phyloP scores from a whole-genome alignment of 2,329 filamentous ascomycete species.

The Emmonsia crescens region DNA sequence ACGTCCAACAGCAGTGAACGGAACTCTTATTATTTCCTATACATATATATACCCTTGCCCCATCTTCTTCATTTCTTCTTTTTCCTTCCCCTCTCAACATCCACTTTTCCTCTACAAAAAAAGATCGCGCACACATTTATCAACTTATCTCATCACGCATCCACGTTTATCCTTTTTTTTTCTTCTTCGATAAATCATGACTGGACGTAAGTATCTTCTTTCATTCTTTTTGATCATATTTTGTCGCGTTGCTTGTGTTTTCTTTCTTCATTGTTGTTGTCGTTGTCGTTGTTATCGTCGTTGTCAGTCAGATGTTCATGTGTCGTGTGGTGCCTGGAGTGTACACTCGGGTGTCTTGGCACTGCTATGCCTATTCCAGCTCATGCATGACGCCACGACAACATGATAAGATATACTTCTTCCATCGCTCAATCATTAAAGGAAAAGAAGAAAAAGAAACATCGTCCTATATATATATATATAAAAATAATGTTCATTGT shows the following conservation, averaged over 20 bases:
- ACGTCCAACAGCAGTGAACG: too few species aligned
- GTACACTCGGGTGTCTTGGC: too few species aligned
- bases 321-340: too few species aligned
- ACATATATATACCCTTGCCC: too few species aligned
- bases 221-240: constrained; percentile 6
- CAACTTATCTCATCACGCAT: constrained; percentile 7
- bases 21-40: too few species aligned
- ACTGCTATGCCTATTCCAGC: neutral
- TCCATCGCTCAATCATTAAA: too few species aligned
- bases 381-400: neutral
- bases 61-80: too few species aligned
- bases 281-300: constrained; percentile 7
- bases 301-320: neutral
- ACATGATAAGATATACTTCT: too few species aligned
- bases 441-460: too few species aligned
- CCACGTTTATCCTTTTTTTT: constrained; percentile 7
- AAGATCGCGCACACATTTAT: neutral
- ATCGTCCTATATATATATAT: too few species aligned
- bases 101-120: neutral
- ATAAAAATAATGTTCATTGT: too few species aligned
- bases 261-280: neutral
- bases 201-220: constrained; percentile 30
- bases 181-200: constrained; percentile 19
- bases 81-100: constrained; percentile 7
- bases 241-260: neutral